Base-by-base conservation (phyloP, 2,329 filamentous ascomycete genomes). In the Chrysoporthe austroafricana region DNA sequence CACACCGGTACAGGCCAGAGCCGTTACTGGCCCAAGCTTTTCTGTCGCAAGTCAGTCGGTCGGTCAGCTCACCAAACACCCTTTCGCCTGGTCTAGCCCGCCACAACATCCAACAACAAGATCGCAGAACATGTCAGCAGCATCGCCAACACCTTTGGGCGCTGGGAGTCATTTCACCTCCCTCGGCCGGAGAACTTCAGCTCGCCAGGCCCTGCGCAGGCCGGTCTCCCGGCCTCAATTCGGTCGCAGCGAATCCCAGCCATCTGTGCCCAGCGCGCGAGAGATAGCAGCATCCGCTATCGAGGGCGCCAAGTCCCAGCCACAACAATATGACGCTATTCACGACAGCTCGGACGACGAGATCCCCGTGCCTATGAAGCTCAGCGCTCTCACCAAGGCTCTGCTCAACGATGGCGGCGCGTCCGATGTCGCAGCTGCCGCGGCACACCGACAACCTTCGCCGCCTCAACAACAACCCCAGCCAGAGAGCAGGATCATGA, bases 301-400 rank as follows among this genome's bases (percentile, higher is more conserved):
- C 43, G 52, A 74, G 54, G 69, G 73, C 57, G 68, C 76, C 11
- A 73, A 76, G 67, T 71, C 75, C 62, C 79, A 82, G 62, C 78
- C 83, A 65, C 82, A 83, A 68, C 82, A 83, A 60, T 84, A 80
- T 71, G 79, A 77, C n/a, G 74, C 82, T 0, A 77, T 90, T 72
- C 90, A 92, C 73, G 94, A 97, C 76, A 97, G 93, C 82, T 97
- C 94, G 34, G 95, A 97, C 79, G 95, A 97, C 75, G 95, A 97
- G 79, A 92, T 96, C 39, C 91, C 92, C 18, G 91, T 93, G 73
- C 94, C 94, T 74, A 93, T 96, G 88, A 96, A 96, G 81, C 91
- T 97, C 77, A 97, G 94, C 77, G 94, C 94, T 74, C 87, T 96
- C 72, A 97, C 95, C 61, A 95, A 96, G 76, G 94, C 93, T 26